Conservation (phyloP, 1,284 basidiomycete species). For the Ustilago vetiveriae region DNA sequence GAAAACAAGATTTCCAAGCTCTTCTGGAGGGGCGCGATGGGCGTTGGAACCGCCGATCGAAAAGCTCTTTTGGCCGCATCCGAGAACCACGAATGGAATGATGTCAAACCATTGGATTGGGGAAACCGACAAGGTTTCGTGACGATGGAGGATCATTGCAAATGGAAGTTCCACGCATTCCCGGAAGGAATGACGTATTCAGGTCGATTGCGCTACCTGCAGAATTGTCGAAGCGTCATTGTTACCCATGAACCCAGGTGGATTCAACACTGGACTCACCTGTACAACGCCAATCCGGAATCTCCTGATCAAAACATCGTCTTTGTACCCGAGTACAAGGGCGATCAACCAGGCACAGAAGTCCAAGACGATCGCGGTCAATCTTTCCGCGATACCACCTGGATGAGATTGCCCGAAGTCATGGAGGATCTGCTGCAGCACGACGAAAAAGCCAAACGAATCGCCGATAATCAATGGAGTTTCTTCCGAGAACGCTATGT, state of each 20-base stretch:
- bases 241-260: conserved; percentile 60
- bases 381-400: conserved; percentile 37
- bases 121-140: conserved; percentile 29
- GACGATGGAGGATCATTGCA: conserved; percentile 61
- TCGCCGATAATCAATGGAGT: conserved; percentile 60
- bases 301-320: conserved; percentile 65
- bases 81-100: conserved; percentile 53
- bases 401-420: conserved; percentile 56
- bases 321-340: conserved; percentile 50
- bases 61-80: conserved; percentile 46
- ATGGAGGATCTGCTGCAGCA: conserved; percentile 55
- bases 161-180: conserved; percentile 63
- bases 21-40: conserved; percentile 61
- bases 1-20: conserved; percentile 48
- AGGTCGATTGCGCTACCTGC: conserved; percentile 58
- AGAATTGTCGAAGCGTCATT: conserved; percentile 61
- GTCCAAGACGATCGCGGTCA: conserved; percentile 46
- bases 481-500: conserved; percentile 60
- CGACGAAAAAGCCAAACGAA: conserved; percentile 50
- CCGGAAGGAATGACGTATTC: conserved; percentile 63
- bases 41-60: conserved; percentile 57
- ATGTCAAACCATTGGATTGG: conserved; percentile 55
- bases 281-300: conserved; percentile 54
- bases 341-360: conserved; percentile 22
- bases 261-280: conserved; percentile 64